These are phyloP conservation scores for Dalbergia cochinchinensis DNA, from an alignment of 306 rosid genomes.

Conservation along the genomic window DNA sequence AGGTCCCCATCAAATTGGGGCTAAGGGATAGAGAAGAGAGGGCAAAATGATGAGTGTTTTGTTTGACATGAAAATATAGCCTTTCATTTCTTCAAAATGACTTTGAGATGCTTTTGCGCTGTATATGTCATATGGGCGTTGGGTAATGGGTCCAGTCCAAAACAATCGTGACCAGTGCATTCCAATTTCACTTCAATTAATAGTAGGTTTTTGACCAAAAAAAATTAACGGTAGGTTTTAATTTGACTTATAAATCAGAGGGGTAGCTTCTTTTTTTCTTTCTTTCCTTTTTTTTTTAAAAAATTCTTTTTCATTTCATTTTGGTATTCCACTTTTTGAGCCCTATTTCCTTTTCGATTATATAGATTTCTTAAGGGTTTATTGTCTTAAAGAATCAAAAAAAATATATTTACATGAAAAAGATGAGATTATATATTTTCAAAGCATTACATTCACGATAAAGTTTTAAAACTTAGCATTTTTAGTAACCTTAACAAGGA, in stretches of 20 bases:
- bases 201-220: too few relatives aligned
- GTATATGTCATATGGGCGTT: constrained; percentile 28
- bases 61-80: constrained; percentile 55
- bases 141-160: neutral
- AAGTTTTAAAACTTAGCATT: too few relatives aligned
- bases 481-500: neutral
- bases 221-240: neutral
- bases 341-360: constrained; percentile 13
- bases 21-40: constrained; percentile 2
- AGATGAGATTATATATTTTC: too few relatives aligned
- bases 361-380: too few relatives aligned
- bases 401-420: too few relatives aligned
- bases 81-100: constrained; percentile 44
- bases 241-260: neutral
- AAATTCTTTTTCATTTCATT: neutral
- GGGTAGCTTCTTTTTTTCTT: neutral
- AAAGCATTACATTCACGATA: too few relatives aligned
- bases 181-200: neutral
- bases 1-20: constrained; percentile 58
- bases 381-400: too few relatives aligned
- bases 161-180: neutral
- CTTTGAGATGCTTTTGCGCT: constrained; percentile 47
- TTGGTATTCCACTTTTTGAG: neutral
- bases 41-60: constrained; percentile 61
- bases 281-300: neutral